Evolutionary conservation across 352 stramenopile species (phyloP).

Genomic region (Pythium apleroticum): DNA sequence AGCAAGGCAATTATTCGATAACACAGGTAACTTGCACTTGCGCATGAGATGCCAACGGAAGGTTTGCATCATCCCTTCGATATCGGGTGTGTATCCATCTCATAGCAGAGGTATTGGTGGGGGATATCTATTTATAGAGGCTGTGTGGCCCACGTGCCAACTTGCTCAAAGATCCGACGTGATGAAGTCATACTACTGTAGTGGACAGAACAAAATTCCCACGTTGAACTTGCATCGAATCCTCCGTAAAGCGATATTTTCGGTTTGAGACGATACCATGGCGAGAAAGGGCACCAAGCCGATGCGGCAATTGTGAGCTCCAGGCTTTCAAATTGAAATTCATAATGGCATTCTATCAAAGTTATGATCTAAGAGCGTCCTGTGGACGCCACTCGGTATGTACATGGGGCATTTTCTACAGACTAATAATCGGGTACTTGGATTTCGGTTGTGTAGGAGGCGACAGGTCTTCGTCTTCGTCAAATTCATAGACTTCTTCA

Average conservation of each 20-base stretch:
- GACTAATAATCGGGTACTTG: constrained; percentile 23
- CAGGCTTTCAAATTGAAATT: not conserved
- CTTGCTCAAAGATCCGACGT: constrained; percentile 23
- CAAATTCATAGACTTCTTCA: constrained; percentile 28
- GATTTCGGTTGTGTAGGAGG: constrained; percentile 13
- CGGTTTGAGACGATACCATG: not conserved
- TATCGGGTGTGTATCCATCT: not conserved
- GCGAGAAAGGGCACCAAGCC: not conserved
- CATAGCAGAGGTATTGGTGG: constrained; percentile 2
- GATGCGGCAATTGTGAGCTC: too few relatives aligned
- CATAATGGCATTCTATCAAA: not conserved
- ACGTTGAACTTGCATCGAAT: constrained; percentile 9
- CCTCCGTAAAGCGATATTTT: not conserved
- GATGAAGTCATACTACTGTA: not conserved
- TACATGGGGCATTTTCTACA: constrained; percentile 11
- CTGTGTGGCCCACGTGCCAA: constrained; percentile 17
- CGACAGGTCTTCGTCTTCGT: constrained; percentile 21
- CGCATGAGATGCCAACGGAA: not conserved
- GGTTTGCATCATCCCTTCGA: not conserved
- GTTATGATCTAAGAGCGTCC: not conserved
- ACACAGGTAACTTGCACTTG: not conserved
- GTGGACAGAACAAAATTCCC: constrained; percentile 5
- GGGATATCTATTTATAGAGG: constrained; percentile 1
- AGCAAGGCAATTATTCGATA: not conserved
- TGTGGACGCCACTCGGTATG: not conserved